Evolutionary conservation across 805 yeast genomes (phyloP).

Genomic region (Zygosaccharomyces gambellarensis): DNA sequence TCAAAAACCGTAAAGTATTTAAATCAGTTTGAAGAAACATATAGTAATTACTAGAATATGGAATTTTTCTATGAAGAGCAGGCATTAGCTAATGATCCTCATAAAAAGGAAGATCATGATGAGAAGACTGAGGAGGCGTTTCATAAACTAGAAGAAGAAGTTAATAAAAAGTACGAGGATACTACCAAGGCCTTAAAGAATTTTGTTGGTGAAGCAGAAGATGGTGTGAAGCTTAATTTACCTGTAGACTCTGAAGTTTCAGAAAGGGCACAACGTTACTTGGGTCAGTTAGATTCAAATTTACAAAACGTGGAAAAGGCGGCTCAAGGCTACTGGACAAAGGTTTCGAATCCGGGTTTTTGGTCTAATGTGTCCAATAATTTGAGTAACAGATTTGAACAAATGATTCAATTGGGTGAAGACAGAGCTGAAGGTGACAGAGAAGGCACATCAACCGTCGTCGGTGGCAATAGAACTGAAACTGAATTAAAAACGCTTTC

Average conservation of each 20-base stretch:
- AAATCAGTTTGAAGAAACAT: neutral
- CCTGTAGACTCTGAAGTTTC: conserved; percentile 24
- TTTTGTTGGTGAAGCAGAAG: conserved; percentile 18
- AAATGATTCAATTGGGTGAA: conserved; percentile 18
- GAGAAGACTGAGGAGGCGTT: conserved; percentile 51
- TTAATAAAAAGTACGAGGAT: conserved; percentile 36
- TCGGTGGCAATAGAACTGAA: conserved; percentile 53
- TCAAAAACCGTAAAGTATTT: neutral
- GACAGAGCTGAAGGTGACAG: conserved; percentile 11
- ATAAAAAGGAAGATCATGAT: conserved; percentile 19
- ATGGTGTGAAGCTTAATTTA: conserved; percentile 27
- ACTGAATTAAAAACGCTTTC: conserved; percentile 56
- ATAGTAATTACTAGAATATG: conserved; percentile 14
- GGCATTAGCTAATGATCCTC: conserved; percentile 14
- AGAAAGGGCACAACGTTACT: conserved; percentile 50
- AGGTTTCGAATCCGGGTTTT: conserved; percentile 24
- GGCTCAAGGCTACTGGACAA: conserved; percentile 46
- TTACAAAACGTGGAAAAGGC: conserved; percentile 67
- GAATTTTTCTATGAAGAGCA: conserved; percentile 31
- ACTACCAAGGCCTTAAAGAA: conserved; percentile 23
- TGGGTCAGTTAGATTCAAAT: conserved; percentile 69
- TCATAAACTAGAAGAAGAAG: conserved; percentile 47
- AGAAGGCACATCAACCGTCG: conserved; percentile 34
- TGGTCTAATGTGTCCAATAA: conserved; percentile 27
- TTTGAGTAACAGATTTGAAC: conserved; percentile 21